Conservation (phyloP, 371 early-diverging fungal genomes). For the Mortierella sp. region DNA sequence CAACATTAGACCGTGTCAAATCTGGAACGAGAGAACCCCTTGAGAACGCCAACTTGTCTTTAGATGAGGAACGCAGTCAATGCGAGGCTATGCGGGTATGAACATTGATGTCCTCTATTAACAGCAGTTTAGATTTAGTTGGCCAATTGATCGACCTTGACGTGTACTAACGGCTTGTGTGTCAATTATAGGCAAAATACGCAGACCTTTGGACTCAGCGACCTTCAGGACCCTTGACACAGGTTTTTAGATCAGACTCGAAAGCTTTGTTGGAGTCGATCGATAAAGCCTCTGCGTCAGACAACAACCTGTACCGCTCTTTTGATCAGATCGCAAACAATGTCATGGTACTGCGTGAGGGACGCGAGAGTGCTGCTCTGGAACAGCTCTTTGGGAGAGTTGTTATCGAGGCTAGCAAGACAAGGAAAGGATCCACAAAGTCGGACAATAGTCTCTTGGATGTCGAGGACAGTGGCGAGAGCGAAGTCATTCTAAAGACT, state of each 20-base stretch:
- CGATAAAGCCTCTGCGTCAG: constrained; percentile 83
- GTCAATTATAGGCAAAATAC: constrained; percentile 67
- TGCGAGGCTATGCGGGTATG: constrained; percentile 83
- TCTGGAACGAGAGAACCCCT: constrained; percentile 69
- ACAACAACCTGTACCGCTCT: constrained; percentile 70
- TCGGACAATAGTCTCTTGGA: constrained; percentile 70
- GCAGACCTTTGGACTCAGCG: constrained; percentile 88
- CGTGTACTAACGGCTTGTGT: not conserved
- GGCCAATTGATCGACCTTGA: not conserved
- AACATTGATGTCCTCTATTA: not conserved
- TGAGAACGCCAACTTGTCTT: constrained; percentile 68
- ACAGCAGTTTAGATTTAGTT: not conserved
- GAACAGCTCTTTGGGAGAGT: constrained; percentile 74
- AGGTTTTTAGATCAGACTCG: constrained; percentile 82
- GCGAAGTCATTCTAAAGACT: constrained; percentile 59
- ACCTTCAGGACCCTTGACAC: constrained; percentile 81
- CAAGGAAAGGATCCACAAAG: constrained; percentile 34
- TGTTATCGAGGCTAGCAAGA: constrained; percentile 58
- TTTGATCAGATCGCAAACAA: constrained; percentile 68
- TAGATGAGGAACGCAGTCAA: constrained; percentile 91
- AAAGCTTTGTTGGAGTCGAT: constrained; percentile 82
- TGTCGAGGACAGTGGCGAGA: constrained; percentile 65
- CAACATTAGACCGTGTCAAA: constrained; percentile 72
- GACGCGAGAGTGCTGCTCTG: constrained; percentile 69
- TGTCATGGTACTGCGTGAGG: constrained; percentile 69